These are phyloP conservation scores for Jasminum sambac DNA, from an alignment of 257 asterid species.

Conservation along the genomic window DNA sequence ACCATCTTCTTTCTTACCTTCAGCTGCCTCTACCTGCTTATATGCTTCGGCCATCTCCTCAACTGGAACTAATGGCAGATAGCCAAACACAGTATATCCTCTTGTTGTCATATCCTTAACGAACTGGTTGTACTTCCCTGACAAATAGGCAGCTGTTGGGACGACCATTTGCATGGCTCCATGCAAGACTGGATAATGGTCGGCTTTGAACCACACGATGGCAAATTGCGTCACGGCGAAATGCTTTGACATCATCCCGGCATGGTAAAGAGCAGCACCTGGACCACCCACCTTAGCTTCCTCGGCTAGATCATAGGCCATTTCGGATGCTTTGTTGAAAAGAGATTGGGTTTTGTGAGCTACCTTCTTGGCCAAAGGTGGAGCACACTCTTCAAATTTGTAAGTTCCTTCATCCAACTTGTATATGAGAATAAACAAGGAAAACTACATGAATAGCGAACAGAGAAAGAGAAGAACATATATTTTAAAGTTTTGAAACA, in stretches of 20 bases:
- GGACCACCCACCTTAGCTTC: slow-evolving; percentile 66
- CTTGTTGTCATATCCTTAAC: slow-evolving; percentile 42
- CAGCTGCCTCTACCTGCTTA: slow-evolving; percentile 57
- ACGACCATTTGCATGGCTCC: slow-evolving; percentile 37
- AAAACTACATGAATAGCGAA: neutral
- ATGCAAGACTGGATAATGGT: slow-evolving; percentile 47
- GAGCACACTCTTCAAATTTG: slow-evolving; percentile 53
- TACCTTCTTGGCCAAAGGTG: slow-evolving; percentile 55
- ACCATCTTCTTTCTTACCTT: slow-evolving; percentile 31
- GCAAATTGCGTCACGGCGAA: slow-evolving; percentile 44
- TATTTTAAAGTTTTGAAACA: neutral
- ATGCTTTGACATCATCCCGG: slow-evolving; percentile 41
- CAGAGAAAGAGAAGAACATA: neutral
- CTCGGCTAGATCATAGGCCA: slow-evolving; percentile 39
- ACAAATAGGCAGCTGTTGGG: slow-evolving; percentile 53
- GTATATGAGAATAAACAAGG: neutral
- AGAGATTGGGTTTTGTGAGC: slow-evolving; percentile 30
- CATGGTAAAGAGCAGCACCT: slow-evolving; percentile 50
- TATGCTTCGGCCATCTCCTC: slow-evolving; percentile 67
- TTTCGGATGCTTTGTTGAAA: slow-evolving; percentile 35
- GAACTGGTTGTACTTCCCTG: slow-evolving; percentile 53
- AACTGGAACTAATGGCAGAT: slow-evolving; percentile 64
- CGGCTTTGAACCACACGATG: slow-evolving; percentile 39
- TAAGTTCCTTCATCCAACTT: slow-evolving; percentile 41
- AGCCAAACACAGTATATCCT: slow-evolving; percentile 50